Conservation (phyloP, 345 rosid species). For the Cochlearia excelsa region DNA sequence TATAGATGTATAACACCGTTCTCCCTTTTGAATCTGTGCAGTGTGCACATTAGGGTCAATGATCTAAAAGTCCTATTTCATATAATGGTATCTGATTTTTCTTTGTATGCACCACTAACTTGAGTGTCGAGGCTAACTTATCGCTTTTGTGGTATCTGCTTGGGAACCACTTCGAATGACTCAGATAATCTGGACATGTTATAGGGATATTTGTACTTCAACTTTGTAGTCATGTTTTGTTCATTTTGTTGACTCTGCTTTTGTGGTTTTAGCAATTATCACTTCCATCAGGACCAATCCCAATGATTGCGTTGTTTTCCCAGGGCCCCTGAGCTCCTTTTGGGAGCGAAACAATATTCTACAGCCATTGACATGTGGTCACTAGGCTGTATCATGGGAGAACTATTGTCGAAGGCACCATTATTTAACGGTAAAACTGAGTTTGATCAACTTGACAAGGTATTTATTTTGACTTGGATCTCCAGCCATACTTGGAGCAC, state of each 20-base stretch:
- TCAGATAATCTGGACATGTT: neutral
- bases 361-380: constrained; percentile 99
- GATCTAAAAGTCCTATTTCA: constrained; percentile 6
- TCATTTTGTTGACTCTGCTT: constrained; percentile 22
- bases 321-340: constrained; percentile 99
- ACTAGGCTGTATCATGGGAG: constrained; percentile 98
- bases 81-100: neutral
- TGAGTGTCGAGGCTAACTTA: constrained; percentile 9
- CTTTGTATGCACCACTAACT: neutral
- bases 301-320: constrained; percentile 36
- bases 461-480: constrained; percentile 28
- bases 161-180: constrained; percentile 6
- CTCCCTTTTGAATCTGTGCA: neutral
- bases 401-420: constrained; percentile 77
- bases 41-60: constrained; percentile 9
- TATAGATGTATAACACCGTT: constrained; percentile 14
- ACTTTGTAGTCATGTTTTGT: constrained; percentile 22
- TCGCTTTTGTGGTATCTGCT: neutral
- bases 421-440: constrained; percentile 94
- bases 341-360: constrained; percentile 93
- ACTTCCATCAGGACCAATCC: constrained; percentile 22
- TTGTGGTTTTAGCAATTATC: constrained; percentile 25
- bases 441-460: constrained; percentile 99
- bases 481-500: constrained; percentile 3
- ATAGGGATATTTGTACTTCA: constrained; percentile 4